A percentile compares a stretch with the other conserved stretches of the same genome.
Conservation (phyloP, 2,329 filamentous ascomycete species). For the Gyromitra esculenta region DNA sequence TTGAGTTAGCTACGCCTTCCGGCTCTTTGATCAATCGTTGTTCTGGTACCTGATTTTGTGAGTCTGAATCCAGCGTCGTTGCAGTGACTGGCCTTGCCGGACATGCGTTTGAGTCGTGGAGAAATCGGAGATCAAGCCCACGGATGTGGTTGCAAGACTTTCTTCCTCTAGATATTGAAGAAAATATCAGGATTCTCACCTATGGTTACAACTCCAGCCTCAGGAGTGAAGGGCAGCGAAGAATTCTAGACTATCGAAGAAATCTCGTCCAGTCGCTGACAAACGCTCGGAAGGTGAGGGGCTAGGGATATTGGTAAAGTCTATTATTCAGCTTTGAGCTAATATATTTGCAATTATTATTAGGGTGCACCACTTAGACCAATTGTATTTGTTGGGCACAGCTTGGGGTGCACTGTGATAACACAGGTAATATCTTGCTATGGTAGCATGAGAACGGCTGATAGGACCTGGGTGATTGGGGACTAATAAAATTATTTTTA, state of each 20-base stretch:
- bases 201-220: slow-evolving; percentile 59
- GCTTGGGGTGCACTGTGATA: slow-evolving; percentile 41
- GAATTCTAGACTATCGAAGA: slow-evolving; percentile 38
- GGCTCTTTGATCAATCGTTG: background rate
- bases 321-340: background rate
- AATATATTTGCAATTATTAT: background rate
- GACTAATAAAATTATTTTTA: background rate
- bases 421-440: slow-evolving; percentile 17
- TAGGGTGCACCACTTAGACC: slow-evolving; percentile 5
- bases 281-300: slow-evolving; percentile 20
- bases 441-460: background rate
- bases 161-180: slow-evolving; percentile 55
- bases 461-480: background rate
- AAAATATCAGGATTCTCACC: slow-evolving; percentile 59
- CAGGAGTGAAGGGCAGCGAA: background rate
- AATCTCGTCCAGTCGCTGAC: slow-evolving; percentile 28
- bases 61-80: slow-evolving; percentile 6
- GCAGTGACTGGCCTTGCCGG: slow-evolving; percentile 32
- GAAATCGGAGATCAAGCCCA: slow-evolving; percentile 24
- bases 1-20: slow-evolving; percentile 19
- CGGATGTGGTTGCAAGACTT: slow-evolving; percentile 50
- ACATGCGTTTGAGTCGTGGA: slow-evolving; percentile 43
- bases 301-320: background rate
- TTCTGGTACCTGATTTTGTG: background rate
- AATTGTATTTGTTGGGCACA: slow-evolving; percentile 46